Conservation (phyloP, 495 filamentous ascomycete genomes). For the Talaromyces proteolyticus region DNA sequence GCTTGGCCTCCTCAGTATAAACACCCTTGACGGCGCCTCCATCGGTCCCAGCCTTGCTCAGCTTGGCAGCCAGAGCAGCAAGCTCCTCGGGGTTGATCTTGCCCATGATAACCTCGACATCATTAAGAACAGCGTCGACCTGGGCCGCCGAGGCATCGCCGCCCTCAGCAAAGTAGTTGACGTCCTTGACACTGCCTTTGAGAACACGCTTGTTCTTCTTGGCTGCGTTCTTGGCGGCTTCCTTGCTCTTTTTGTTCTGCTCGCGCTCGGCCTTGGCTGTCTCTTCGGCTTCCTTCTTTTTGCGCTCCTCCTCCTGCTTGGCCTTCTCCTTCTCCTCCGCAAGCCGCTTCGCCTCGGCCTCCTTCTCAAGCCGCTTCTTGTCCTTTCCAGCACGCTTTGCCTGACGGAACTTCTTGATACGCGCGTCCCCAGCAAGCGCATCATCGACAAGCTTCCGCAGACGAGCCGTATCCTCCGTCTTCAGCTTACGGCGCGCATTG, state of each 20-base stretch:
- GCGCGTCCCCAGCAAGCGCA: conserved; percentile 72
- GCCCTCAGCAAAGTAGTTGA: conserved; percentile 71
- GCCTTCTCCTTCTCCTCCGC: conserved; percentile 72
- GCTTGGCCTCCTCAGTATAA: conserved; percentile 64
- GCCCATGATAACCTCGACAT: conserved; percentile 81
- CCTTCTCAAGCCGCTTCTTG: conserved; percentile 83
- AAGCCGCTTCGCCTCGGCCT: conserved; percentile 81
- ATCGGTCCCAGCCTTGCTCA: conserved; percentile 53
- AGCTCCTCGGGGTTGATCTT: conserved; percentile 90
- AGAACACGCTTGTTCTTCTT: conserved; percentile 99
- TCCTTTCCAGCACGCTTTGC: conserved; percentile 88
- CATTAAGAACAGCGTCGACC: conserved; percentile 76
- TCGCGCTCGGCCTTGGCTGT: conserved; percentile 75
- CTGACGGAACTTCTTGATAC: conserved; percentile 95
- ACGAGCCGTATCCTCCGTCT: conserved; percentile 92
- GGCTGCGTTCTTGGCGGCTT: conserved; percentile 92
- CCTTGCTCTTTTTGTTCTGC: conserved; percentile 92
- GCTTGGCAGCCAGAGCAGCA: conserved; percentile 67
- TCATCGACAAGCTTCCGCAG: conserved; percentile 87
- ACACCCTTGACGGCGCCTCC: conserved; percentile 57
- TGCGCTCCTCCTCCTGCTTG: conserved; percentile 71
- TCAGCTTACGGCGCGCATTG: conserved; percentile 96
- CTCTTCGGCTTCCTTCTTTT: conserved; percentile 77
- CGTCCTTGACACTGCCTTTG: conserved; percentile 86
- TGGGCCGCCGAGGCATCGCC: conserved; percentile 62